Evolutionary conservation across 169 alveolate species (phyloP).

Genomic region (Toxoplasma gondii): DNA sequence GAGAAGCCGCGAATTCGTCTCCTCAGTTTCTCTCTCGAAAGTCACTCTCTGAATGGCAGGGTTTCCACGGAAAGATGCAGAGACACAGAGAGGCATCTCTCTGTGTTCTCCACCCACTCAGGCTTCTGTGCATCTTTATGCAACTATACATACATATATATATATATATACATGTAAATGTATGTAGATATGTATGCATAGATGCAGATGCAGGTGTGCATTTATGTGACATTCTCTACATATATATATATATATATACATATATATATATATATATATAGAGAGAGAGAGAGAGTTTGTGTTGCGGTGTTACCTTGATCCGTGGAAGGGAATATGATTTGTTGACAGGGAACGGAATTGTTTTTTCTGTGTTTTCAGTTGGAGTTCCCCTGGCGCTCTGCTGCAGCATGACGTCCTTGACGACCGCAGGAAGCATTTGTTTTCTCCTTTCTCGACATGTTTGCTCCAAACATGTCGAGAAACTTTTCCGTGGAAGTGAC

Average conservation of each 20-base stretch:
- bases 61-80: no score
- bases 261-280: not conserved
- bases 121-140: not conserved
- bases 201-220: not conserved
- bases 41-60: no score
- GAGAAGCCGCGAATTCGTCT: no score
- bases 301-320: no score
- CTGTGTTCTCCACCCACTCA: no score
- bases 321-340: no score
- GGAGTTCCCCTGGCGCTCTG: not conserved
- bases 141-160: not conserved
- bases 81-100: no score
- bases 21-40: no score
- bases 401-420: not conserved
- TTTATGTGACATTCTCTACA: no score
- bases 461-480: not conserved
- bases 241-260: not conserved
- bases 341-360: no score
- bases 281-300: no score
- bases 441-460: not conserved
- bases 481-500: not conserved
- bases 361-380: not conserved
- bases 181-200: not conserved
- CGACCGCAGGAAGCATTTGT: not conserved
- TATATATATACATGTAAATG: not conserved